Conservation (phyloP, 768 basidiomycete species). For the Xerocomellus intermedius region DNA sequence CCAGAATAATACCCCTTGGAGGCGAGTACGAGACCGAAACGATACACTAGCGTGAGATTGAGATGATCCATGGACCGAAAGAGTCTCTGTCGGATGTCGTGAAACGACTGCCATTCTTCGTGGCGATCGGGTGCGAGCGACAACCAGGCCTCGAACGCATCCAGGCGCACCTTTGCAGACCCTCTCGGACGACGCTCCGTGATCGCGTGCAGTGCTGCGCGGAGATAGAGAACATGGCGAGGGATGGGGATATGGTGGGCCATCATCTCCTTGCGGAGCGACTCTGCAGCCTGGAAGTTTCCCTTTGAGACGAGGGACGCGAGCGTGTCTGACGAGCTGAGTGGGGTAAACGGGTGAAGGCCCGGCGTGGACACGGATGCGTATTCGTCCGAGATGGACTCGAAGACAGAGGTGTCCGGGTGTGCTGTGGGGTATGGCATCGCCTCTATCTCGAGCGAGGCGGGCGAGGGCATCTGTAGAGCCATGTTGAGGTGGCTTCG, state of each 20-base stretch:
- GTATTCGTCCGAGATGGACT: conserved; percentile 36
- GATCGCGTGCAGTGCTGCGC: conserved; percentile 37
- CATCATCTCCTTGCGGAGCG: conserved; percentile 40
- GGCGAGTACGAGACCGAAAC: conserved; percentile 44
- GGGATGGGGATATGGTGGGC: conserved; percentile 38
- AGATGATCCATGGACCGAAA: conserved; percentile 29
- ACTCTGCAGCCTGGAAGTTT: conserved; percentile 30
- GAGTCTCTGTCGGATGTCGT: conserved; percentile 32
- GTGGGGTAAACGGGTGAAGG: conserved; percentile 19
- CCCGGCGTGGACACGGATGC: conserved; percentile 7
- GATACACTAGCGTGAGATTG: conserved; percentile 38
- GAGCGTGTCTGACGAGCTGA: conserved; percentile 25
- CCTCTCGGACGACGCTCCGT: conserved; percentile 14
- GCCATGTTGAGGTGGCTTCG: conserved; percentile 25
- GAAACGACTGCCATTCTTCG: conserved; percentile 18
- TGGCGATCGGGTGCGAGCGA: conserved; percentile 39
- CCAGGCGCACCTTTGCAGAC: conserved; percentile 15
- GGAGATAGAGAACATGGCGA: conserved; percentile 35
- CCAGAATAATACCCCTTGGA: conserved; percentile 43
- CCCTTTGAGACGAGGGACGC: conserved; percentile 20
- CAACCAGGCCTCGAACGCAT: conserved; percentile 42
- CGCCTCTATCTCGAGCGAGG: conserved; percentile 35
- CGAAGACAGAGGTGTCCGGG: conserved; percentile 38
- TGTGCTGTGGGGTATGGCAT: conserved; percentile 34
- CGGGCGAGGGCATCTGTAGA: conserved; percentile 33